These are phyloP conservation scores for Colletotrichum phormii DNA, from an alignment of 2,329 filamentous ascomycete species.

Conservation along the genomic window DNA sequence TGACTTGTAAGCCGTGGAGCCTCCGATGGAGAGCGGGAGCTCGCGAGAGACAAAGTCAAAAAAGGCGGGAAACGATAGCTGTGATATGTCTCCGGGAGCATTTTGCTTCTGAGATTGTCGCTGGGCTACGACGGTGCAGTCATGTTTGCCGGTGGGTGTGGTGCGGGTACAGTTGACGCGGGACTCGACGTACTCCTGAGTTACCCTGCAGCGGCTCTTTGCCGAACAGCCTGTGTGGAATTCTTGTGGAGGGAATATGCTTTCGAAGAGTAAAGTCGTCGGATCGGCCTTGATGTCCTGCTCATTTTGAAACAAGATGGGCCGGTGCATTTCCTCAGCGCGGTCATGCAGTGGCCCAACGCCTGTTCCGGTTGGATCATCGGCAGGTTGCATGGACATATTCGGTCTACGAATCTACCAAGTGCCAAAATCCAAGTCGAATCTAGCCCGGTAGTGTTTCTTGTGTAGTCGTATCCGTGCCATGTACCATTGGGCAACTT, in stretches of 20 bases:
- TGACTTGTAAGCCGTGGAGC: background rate
- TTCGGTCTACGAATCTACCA: background rate
- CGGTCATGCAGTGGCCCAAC: background rate
- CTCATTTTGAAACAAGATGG: background rate
- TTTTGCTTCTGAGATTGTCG: background rate
- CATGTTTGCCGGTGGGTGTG: background rate
- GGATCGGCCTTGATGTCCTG: background rate
- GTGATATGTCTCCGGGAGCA: background rate
- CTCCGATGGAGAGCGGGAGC: background rate
- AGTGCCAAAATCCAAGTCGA: background rate
- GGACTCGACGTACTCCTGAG: slow-evolving; percentile 1
- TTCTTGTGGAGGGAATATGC: background rate
- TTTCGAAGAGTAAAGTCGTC: background rate
- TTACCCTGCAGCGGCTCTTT: background rate
- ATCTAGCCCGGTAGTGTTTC: background rate
- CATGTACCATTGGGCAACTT: background rate
- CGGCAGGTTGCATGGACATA: background rate
- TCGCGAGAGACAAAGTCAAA: background rate
- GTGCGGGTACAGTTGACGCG: background rate
- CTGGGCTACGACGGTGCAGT: background rate
- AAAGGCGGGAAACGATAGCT: background rate
- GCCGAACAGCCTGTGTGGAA: no score
- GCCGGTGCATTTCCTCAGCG: background rate
- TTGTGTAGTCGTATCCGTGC: background rate
- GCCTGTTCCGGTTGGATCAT: background rate